These are phyloP conservation scores for Pelargonium citronellum DNA, from an alignment of 441 rosid species.

Conservation along the genomic window DNA sequence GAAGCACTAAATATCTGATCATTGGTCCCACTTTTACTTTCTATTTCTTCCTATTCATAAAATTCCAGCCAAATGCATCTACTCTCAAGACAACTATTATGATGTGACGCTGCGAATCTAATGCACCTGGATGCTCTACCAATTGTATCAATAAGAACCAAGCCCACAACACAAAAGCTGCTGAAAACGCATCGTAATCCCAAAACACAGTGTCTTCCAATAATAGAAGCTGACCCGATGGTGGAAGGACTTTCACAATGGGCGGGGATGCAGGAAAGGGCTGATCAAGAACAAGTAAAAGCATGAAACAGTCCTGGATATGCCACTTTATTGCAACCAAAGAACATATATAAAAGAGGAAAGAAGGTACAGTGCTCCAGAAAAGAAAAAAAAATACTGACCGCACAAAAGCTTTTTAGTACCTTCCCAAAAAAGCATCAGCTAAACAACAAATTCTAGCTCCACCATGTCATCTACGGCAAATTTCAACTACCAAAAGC, in stretches of 20 bases:
- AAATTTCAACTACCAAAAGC: slow-evolving; percentile 1
- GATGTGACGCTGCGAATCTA: not conserved
- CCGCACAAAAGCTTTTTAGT: not conserved
- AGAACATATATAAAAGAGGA: not conserved
- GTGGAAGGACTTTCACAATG: not conserved
- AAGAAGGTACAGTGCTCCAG: not conserved
- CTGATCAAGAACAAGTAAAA: not conserved
- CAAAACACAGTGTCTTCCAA: slow-evolving; percentile 1
- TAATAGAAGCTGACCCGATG: not conserved
- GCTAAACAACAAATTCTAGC: slow-evolving; percentile 3
- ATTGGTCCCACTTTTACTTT: slow-evolving; percentile 6
- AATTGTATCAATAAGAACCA: not conserved
- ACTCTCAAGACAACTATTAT: not conserved
- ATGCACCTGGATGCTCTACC: not conserved
- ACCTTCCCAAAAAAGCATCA: not conserved
- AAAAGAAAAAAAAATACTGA: not conserved
- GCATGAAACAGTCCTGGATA: not conserved
- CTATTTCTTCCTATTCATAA: not conserved
- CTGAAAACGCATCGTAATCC: not conserved
- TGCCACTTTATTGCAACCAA: not conserved
- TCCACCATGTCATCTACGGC: not conserved
- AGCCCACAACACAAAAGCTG: not conserved
- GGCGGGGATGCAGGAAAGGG: not conserved
- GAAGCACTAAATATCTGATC: not conserved
- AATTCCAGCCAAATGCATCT: not conserved